A percentile compares a stretch with the other conserved stretches of the same genome.
Conservation (phyloP, 352 stramenopile species). For the Phytophthora macrochlamydospora region DNA sequence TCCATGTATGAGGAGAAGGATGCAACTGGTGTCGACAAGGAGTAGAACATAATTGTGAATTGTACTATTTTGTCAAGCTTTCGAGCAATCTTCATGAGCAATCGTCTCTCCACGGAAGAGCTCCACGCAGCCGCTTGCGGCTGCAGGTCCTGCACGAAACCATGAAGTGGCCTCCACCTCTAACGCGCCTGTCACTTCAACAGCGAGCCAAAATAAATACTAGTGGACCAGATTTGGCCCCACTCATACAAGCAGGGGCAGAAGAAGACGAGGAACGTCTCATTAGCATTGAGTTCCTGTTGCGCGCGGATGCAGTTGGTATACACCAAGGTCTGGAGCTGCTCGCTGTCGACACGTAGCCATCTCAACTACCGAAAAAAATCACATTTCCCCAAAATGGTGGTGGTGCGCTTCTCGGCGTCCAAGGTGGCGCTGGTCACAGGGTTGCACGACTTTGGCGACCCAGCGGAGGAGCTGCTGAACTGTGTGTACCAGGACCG, state of each 20-base stretch:
- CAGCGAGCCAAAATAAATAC: no score
- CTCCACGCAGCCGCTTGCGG: not conserved
- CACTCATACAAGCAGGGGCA: not conserved
- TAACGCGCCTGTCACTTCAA: no score
- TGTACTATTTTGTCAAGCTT: conserved; percentile 11
- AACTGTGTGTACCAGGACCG: conserved; percentile 73
- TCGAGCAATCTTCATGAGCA: conserved; percentile 26
- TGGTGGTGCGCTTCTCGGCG: conserved; percentile 64
- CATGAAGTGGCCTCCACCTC: not conserved
- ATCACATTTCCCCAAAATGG: conserved; percentile 8
- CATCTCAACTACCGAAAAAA: not conserved
- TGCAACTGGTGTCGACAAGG: conserved; percentile 17
- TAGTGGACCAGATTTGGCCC: no score
- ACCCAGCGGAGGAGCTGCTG: conserved; percentile 47
- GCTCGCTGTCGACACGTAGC: conserved; percentile 10
- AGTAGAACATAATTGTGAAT: conserved; percentile 21
- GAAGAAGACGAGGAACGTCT: conserved; percentile 1
- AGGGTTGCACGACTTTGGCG: conserved; percentile 75
- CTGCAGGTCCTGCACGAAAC: not conserved
- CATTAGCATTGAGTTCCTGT: conserved; percentile 20
- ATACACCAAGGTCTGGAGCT: conserved; percentile 17
- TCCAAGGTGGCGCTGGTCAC: conserved; percentile 74
- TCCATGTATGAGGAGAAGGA: conserved; percentile 18
- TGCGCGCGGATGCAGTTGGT: conserved; percentile 24
- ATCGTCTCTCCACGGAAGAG: conserved; percentile 27